Evolutionary conservation across 768 basidiomycete species (phyloP).

Genomic region (Boletus tylopilopsis): DNA sequence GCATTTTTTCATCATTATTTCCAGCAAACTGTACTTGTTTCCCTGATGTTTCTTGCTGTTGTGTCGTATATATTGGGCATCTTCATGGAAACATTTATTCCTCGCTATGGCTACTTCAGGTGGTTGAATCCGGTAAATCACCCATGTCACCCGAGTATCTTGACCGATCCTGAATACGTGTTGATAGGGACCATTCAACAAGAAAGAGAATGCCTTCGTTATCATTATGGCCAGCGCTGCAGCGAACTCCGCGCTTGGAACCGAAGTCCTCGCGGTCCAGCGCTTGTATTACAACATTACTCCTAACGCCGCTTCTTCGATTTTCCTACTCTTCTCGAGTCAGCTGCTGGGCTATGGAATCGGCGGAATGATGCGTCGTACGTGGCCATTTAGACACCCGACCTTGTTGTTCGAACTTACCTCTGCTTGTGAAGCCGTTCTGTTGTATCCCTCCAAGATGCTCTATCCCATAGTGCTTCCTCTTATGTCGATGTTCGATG

Average conservation of each 20-base stretch:
- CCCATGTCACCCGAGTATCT: background rate
- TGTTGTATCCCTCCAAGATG: constrained; percentile 45
- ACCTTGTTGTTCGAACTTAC: background rate
- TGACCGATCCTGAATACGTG: background rate
- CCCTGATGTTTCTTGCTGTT: constrained; percentile 53
- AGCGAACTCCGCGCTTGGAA: constrained; percentile 51
- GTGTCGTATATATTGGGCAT: constrained; percentile 49
- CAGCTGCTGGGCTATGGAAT: constrained; percentile 49
- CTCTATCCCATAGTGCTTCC: constrained; percentile 36
- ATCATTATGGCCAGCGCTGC: constrained; percentile 56
- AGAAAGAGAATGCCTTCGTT: constrained; percentile 57
- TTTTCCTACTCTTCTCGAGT: constrained; percentile 41
- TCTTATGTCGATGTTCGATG: constrained; percentile 26
- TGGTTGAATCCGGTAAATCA: constrained; percentile 48
- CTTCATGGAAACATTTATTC: constrained; percentile 44
- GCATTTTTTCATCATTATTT: background rate
- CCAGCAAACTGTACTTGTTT: constrained; percentile 52
- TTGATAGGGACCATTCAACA: constrained; percentile 51
- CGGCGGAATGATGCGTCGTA: constrained; percentile 49
- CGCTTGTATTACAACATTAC: constrained; percentile 50
- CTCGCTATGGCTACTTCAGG: constrained; percentile 39
- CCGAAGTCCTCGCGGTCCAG: constrained; percentile 54
- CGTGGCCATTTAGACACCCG: constrained; percentile 1
- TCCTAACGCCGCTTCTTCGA: constrained; percentile 44
- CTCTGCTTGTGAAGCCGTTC: constrained; percentile 6